phyloP scores from a whole-genome alignment of 176 grass and related monocot genomes.

The Rhynchospora pubera region DNA sequence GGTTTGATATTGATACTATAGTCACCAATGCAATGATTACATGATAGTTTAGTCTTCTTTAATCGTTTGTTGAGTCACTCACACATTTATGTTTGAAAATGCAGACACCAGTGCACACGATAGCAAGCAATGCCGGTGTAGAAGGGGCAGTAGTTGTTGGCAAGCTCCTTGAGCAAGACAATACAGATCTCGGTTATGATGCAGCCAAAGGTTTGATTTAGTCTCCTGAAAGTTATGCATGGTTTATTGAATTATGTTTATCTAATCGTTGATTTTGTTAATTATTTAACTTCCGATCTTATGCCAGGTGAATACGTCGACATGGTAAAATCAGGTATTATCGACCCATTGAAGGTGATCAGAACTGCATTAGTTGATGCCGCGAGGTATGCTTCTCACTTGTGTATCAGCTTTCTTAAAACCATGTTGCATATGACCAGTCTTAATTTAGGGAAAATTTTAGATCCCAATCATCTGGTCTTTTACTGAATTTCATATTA shows the following conservation, averaged over 20 bases:
- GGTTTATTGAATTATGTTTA: neutral
- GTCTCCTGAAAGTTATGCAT: neutral
- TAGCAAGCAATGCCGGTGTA: conserved; percentile 90
- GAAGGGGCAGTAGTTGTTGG: conserved; percentile 93
- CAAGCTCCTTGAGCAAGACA: conserved; percentile 95
- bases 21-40: neutral
- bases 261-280: neutral
- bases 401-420: neutral
- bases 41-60: neutral
- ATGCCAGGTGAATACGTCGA: conserved; percentile 77
- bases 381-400: conserved; percentile 51
- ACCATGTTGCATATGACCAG: too few species aligned
- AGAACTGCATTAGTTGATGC: conserved; percentile 98
- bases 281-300: neutral
- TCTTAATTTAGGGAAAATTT: neutral
- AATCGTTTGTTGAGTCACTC: neutral
- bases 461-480: too few species aligned
- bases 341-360: conserved; percentile 97
- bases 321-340: conserved; percentile 94
- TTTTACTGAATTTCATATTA: too few species aligned
- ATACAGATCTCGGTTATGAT: conserved; percentile 86
- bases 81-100: conserved; percentile 1
- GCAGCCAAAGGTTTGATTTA: conserved; percentile 65
- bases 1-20: conserved; percentile 37
- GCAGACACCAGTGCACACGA: conserved; percentile 85